These are phyloP conservation scores for Ciborinia camelliae DNA, from an alignment of 2,329 filamentous ascomycete species.

Conservation along the genomic window DNA sequence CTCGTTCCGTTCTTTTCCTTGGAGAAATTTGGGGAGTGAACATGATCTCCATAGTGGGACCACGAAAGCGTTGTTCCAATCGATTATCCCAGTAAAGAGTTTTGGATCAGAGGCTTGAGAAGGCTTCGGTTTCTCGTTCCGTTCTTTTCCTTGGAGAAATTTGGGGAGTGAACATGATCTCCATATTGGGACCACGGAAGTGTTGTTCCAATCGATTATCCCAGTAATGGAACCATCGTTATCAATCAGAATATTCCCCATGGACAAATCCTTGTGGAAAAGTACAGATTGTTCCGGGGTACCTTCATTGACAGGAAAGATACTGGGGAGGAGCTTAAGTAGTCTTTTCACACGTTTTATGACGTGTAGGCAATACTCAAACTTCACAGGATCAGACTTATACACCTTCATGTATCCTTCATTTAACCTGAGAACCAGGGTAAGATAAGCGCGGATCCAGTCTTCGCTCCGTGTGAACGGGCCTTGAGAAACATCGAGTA, in stretches of 20 bases:
- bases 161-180: slow-evolving; percentile 36
- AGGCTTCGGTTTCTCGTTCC: too few relatives aligned
- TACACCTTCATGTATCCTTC: too few relatives aligned
- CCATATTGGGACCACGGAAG: slow-evolving; percentile 44
- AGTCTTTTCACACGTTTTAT: slow-evolving; percentile 35
- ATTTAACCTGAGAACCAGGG: slow-evolving; percentile 22
- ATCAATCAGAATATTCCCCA: slow-evolving; percentile 43
- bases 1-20: slow-evolving; percentile 21
- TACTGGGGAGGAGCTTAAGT: slow-evolving; percentile 34
- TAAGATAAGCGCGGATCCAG: slow-evolving; percentile 16
- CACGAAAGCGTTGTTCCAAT: slow-evolving; percentile 44
- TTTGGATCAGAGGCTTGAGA: too few relatives aligned
- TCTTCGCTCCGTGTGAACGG: slow-evolving; percentile 13
- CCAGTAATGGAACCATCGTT: slow-evolving; percentile 39
- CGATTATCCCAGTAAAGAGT: slow-evolving; percentile 42
- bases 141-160: slow-evolving; percentile 36
- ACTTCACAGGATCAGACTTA: too few relatives aligned
- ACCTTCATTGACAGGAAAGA: slow-evolving; percentile 35
- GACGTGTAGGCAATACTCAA: too few relatives aligned
- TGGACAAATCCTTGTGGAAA: slow-evolving; percentile 41
- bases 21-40: slow-evolving; percentile 39
- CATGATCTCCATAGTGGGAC: slow-evolving; percentile 41
- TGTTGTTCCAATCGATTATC: slow-evolving; percentile 44
- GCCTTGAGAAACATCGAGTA: slow-evolving; percentile 5
- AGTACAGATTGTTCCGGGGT: slow-evolving; percentile 38